A percentile compares a stretch with the other conserved stretches of the same genome.
Evolutionary conservation across 768 basidiomycete genomes (phyloP).

Genomic region (Russula sp.): DNA sequence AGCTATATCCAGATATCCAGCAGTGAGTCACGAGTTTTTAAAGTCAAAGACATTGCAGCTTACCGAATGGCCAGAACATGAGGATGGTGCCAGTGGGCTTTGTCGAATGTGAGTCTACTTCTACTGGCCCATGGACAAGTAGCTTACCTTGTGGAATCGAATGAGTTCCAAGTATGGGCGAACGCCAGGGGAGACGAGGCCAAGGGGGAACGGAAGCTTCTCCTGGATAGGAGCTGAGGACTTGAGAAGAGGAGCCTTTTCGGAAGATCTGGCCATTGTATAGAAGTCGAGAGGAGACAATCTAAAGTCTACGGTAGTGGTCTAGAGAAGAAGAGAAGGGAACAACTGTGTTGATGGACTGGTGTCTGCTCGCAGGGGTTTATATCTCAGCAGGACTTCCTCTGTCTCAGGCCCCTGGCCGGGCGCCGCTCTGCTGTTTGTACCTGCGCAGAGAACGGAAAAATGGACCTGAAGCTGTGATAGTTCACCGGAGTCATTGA

Average conservation of each 20-base stretch:
- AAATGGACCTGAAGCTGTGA: background rate
- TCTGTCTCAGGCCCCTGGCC: background rate
- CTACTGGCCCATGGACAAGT: background rate
- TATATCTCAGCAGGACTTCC: constrained; percentile 1
- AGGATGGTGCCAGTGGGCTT: constrained; percentile 21
- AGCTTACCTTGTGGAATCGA: constrained; percentile 16
- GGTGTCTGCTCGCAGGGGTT: background rate
- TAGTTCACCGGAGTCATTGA: background rate
- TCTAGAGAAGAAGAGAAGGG: background rate
- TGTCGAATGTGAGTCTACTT: background rate
- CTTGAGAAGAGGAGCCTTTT: constrained; percentile 9
- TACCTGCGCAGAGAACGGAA: background rate
- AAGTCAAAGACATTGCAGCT: background rate
- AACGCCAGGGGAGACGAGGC: constrained; percentile 17
- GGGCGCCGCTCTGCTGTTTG: background rate
- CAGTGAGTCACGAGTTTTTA: background rate
- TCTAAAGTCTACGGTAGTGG: background rate
- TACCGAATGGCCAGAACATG: constrained; percentile 15
- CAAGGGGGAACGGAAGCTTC: constrained; percentile 21
- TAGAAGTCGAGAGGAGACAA: background rate
- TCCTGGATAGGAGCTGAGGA: constrained; percentile 1
- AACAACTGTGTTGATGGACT: background rate
- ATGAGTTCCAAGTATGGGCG: constrained; percentile 22
- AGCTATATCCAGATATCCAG: constrained; percentile 6
- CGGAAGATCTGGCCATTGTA: constrained; percentile 3